Base-by-base conservation (phyloP, 306 rosid species). In the Albizia julibrissin region DNA sequence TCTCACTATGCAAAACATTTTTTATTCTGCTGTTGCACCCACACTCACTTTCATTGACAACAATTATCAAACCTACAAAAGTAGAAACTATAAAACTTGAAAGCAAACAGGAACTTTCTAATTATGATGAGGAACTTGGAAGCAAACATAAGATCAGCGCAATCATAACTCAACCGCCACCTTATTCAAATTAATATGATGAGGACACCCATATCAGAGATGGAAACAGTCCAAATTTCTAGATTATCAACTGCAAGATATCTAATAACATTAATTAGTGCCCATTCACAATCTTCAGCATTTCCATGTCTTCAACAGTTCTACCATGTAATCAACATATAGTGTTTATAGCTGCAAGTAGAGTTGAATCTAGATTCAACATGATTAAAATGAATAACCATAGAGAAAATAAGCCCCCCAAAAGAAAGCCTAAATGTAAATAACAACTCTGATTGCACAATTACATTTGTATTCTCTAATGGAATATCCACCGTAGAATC, bases 211-310 rank as follows among this genome's bases (percentile, higher is more conserved):
- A 27, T 26, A 46, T 15, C 14, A 44, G 13, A 72, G 13, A 75
- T 6, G 5, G 6, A 39, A 24, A 75, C 42, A 39, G 54, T 21
- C 59, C 58, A 26, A 18, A 26, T 24, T 76, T 73, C 27, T 37
- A 76, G 15, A 76, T 59, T 24, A 61, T 27, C 58, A 61, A 42
- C 43, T 9, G 54, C 69, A 59, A 27, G 50, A 46, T 27, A 72
- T 31, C 62, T 22, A n/a, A 24, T 73, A 78, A 62, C 46, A 46
- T 73, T 49, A 34, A 74, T 64, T 11, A 81, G 68, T 33, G 6
- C 37, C 37, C 37, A 33, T 33, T 64, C 4, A 34, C 24, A 21
- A 61, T 33, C 65, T 80, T 72, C 10, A 29, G 26, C 37, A 31
- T 34, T 19, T 54, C 33, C 9, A 34, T 33, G 37, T 37, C 79